Evolutionary conservation across 768 basidiomycete species (phyloP).

Genomic region (Nidularia pulvinata): DNA sequence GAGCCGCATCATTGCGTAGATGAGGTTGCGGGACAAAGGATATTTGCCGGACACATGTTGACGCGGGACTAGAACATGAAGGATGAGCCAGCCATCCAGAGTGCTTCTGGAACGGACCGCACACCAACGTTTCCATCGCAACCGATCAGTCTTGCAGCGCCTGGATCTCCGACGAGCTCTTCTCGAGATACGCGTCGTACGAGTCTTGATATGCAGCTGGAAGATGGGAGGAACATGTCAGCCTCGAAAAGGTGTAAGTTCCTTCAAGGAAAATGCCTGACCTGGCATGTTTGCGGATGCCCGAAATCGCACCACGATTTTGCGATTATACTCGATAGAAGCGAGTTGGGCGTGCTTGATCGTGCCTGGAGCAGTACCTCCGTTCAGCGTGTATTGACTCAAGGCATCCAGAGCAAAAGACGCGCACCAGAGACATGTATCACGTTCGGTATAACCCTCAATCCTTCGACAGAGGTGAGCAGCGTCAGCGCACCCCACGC

Average conservation of each 20-base stretch:
- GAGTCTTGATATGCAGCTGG: constrained; percentile 59
- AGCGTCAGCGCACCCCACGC: constrained; percentile 83
- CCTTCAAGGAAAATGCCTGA: constrained; percentile 18
- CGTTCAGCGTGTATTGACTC: not conserved
- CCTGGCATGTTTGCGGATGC: constrained; percentile 52
- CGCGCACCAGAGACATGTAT: constrained; percentile 74
- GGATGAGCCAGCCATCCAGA: no score
- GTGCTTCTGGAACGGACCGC: no score
- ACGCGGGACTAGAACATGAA: no score
- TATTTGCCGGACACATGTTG: no score
- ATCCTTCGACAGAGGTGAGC: constrained; percentile 59
- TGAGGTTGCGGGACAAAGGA: no score
- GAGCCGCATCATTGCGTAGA: no score
- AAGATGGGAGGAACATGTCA: constrained; percentile 1
- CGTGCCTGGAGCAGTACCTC: constrained; percentile 53
- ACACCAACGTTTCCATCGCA: no score
- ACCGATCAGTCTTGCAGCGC: constrained; percentile 57
- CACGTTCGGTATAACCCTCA: constrained; percentile 69
- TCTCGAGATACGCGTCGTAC: constrained; percentile 56
- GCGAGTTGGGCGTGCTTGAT: constrained; percentile 84
- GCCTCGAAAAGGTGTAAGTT: not conserved
- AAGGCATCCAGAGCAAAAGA: not conserved
- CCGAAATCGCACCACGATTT: constrained; percentile 67
- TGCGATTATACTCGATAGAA: constrained; percentile 72
- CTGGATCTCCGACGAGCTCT: constrained; percentile 61